Conservation (phyloP, 306 rosid species). For the Quercus cerris region DNA sequence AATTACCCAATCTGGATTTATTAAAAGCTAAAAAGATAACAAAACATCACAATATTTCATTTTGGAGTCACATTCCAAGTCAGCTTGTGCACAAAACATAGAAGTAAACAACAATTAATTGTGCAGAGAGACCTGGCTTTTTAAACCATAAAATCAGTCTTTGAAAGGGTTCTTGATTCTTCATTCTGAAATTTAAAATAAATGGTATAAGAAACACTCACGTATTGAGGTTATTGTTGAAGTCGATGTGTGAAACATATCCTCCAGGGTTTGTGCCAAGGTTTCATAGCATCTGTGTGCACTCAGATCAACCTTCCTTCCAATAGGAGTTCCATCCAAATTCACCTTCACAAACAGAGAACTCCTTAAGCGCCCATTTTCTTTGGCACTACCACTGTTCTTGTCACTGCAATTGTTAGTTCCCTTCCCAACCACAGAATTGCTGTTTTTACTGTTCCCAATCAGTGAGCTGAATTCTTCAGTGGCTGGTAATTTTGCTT, state of each 20-base stretch:
- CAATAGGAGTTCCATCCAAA: slow-evolving; percentile 86
- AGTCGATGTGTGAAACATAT: slow-evolving; percentile 72
- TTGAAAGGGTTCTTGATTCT: neutral
- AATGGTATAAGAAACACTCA: slow-evolving; percentile 27
- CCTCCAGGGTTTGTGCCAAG: slow-evolving; percentile 63
- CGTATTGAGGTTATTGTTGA: slow-evolving; percentile 44
- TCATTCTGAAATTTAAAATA: slow-evolving; percentile 10
- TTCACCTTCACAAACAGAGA: slow-evolving; percentile 83
- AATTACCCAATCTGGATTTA: neutral
- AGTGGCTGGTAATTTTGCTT: slow-evolving; percentile 49
- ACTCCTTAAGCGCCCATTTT: slow-evolving; percentile 37
- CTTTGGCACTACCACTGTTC: slow-evolving; percentile 40
- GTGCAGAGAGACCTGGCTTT: slow-evolving; percentile 1
- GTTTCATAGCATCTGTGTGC: slow-evolving; percentile 76
- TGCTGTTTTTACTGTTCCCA: slow-evolving; percentile 42
- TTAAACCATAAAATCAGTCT: neutral
- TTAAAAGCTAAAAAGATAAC: neutral
- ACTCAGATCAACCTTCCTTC: slow-evolving; percentile 86
- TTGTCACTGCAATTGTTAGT: slow-evolving; percentile 34
- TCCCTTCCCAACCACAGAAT: slow-evolving; percentile 23
- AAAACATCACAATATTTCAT: neutral
- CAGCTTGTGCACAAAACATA: neutral
- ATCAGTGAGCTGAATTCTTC: slow-evolving; percentile 48
- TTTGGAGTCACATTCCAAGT: neutral
- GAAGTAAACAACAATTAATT: neutral